Base-by-base conservation (phyloP, 2,329 filamentous ascomycete genomes). In the Aureobasidium namibiae region DNA sequence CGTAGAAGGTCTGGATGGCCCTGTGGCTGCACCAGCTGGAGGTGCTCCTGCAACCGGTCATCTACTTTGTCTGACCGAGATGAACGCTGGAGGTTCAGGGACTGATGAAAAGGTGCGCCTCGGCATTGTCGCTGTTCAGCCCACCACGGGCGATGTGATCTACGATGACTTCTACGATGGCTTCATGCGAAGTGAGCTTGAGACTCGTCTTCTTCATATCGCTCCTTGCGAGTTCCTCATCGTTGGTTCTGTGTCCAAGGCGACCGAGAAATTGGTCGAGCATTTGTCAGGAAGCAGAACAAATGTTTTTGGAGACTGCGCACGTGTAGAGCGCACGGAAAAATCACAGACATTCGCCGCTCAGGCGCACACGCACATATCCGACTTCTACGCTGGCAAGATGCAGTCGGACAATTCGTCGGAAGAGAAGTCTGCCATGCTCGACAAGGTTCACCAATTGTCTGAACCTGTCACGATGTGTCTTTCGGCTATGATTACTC, bases 111-210 rank as follows among this genome's bases (percentile, higher is more conserved):
- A 89, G 68, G 92, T 97, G 1, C 84, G 94, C 59, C 86, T 97
- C 24, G 94, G 94, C 1, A 84, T 99, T 60, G 80, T 99, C 23
- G 94, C 94, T 26, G 94, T 99, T 4, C 94, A 99, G 67, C 94
- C 94, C 9, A 89, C 90, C 1, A 99, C 94, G 0, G 94, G 94
- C 59, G 92, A 97, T 71, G 90, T 99, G 66, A 88, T 97, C 59
- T 95, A 96, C 67, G 94, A 99, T 68, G 86, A 87, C 61, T 99
- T 99, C 66, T 90, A 97, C 66, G 94, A 99, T 68, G 91, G 92
- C 1, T 97, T 97, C 74, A 96, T 99, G 92, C 82, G 94, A 50
- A 91, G 87, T 67, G 94, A 99, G 70, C 88, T 99, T 34, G 94
- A 99, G 75, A 99, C 94, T 0, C 80, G 94, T n/a, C 76, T 99